Conservation (phyloP, 2,329 filamentous ascomycete genomes). For the Cylindrodendrum hubeiense region DNA sequence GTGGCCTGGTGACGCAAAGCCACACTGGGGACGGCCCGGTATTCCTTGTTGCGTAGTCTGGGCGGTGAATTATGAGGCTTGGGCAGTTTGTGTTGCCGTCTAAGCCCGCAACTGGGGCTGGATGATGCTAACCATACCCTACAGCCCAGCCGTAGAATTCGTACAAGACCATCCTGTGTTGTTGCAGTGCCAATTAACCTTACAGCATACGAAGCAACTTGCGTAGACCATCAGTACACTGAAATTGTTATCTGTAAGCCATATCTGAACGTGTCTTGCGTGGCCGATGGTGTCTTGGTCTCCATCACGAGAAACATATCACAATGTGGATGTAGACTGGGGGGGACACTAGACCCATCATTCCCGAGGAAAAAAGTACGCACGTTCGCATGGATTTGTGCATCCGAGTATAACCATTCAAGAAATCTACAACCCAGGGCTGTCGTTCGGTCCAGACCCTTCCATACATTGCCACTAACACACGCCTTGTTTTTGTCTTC, state of each 20-base stretch:
- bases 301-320: not conserved
- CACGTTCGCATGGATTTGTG: slow-evolving; percentile 11
- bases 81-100: slow-evolving; percentile 5
- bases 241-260: not conserved
- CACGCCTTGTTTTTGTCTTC: slow-evolving; percentile 19
- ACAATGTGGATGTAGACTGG: not conserved
- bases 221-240: not conserved
- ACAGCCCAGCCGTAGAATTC: not conserved
- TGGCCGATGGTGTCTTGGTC: not conserved
- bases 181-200: not conserved
- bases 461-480: slow-evolving; percentile 17
- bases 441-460: slow-evolving; percentile 20
- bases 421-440: slow-evolving; percentile 25
- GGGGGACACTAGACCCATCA: slow-evolving; percentile 8
- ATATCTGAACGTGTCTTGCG: not conserved
- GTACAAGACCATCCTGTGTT: not conserved
- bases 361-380: slow-evolving; percentile 5
- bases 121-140: slow-evolving; percentile 1
- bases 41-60: not conserved
- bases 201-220: not conserved
- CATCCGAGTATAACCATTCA: slow-evolving; percentile 27
- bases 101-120: slow-evolving; percentile 14
- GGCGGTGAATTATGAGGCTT: slow-evolving; percentile 17
- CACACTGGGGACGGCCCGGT: slow-evolving; percentile 1
- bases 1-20: slow-evolving; percentile 19